A percentile compares a stretch with the other conserved stretches of the same genome.
These are phyloP conservation scores for Nigrospora osmanthi DNA, from an alignment of 2,329 filamentous ascomycete species.

Conservation along the genomic window DNA sequence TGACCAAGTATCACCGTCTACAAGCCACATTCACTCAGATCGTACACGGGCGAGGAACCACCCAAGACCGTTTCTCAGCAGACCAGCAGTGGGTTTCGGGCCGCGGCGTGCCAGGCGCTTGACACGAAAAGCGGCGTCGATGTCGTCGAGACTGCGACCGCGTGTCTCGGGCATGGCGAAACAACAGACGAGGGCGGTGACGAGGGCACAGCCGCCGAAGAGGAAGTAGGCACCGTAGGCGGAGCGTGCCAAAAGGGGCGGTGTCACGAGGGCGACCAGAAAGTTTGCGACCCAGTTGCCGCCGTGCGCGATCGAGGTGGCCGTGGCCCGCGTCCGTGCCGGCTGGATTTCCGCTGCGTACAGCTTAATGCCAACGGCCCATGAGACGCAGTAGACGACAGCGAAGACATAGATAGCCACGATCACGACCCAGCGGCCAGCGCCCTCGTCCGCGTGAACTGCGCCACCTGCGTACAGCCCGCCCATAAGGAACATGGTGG, in stretches of 20 bases:
- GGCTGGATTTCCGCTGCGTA: constrained; percentile 51
- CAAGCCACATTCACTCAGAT: too few species aligned
- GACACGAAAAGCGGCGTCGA: constrained; percentile 18
- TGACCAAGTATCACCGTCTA: too few species aligned
- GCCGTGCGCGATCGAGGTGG: constrained; percentile 44
- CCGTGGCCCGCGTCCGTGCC: constrained; percentile 42
- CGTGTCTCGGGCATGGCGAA: constrained; percentile 35
- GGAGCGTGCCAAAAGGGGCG: constrained; percentile 27
- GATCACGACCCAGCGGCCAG: constrained; percentile 41
- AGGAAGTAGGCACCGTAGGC: constrained; percentile 36
- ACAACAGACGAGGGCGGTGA: constrained; percentile 25
- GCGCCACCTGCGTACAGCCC: constrained; percentile 35
- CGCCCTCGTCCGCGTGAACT: constrained; percentile 27
- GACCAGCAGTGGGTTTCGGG: too few species aligned
- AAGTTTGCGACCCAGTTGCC: constrained; percentile 43
- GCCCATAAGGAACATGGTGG: constrained; percentile 45
- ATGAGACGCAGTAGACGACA: constrained; percentile 35
- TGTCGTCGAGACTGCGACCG: constrained; percentile 31
- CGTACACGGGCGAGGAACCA: too few species aligned
- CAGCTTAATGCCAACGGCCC: constrained; percentile 46
- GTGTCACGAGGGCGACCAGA: constrained; percentile 35
- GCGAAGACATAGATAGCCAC: constrained; percentile 43
- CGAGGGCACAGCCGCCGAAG: constrained; percentile 30
- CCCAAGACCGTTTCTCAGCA: too few species aligned
- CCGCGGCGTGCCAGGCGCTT: too few species aligned